These are phyloP conservation scores for Gnaphalium uliginosum DNA, from an alignment of 129 eudicot species.

Conservation along the genomic window DNA sequence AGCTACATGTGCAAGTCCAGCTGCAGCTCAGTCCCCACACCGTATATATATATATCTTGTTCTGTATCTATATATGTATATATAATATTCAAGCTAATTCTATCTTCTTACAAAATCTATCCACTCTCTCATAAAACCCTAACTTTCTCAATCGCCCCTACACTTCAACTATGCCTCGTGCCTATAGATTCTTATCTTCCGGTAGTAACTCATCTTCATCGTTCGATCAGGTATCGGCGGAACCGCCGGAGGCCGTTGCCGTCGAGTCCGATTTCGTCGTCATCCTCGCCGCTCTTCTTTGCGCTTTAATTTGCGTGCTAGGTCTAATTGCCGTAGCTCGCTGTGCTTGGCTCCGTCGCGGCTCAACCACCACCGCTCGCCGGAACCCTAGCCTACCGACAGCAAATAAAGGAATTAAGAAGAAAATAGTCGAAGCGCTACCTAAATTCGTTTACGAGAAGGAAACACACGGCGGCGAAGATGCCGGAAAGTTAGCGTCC, in stretches of 20 bases:
- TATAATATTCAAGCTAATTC: neutral
- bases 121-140: slow-evolving; percentile 7
- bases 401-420: slow-evolving; percentile 59
- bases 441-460: slow-evolving; percentile 45
- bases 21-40: slow-evolving; percentile 26
- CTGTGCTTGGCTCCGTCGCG: slow-evolving; percentile 68
- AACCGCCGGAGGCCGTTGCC: slow-evolving; percentile 47
- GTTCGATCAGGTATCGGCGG: slow-evolving; percentile 31
- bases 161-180: slow-evolving; percentile 38
- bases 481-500: slow-evolving; percentile 3
- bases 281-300: slow-evolving; percentile 69
- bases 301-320: slow-evolving; percentile 62
- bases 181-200: slow-evolving; percentile 31
- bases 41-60: neutral
- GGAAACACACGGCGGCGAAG: slow-evolving; percentile 2
- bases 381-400: slow-evolving; percentile 26
- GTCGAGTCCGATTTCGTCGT: slow-evolving; percentile 69
- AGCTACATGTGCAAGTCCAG: slow-evolving; percentile 25
- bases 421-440: slow-evolving; percentile 47
- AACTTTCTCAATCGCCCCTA: neutral
- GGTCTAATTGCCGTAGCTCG: slow-evolving; percentile 72
- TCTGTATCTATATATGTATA: neutral
- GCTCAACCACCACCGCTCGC: slow-evolving; percentile 5
- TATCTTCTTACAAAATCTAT: slow-evolving; percentile 14
- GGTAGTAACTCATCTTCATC: slow-evolving; percentile 27